phyloP scores from a whole-genome alignment of 805 yeast species.

The Cyberlindnera xylosilytica region DNA sequence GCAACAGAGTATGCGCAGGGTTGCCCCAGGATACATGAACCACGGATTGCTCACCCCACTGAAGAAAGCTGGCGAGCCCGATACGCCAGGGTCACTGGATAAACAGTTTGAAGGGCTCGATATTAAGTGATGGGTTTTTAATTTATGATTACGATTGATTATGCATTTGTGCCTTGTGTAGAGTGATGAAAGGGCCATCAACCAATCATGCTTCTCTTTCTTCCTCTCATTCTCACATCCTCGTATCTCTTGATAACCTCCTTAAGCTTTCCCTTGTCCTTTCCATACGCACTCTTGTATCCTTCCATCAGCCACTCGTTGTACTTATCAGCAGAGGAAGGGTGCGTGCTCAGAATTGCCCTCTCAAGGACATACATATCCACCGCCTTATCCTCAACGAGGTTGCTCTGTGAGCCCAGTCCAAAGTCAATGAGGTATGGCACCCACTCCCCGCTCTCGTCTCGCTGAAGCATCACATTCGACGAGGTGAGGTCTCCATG shows the following conservation, averaged over 20 bases:
- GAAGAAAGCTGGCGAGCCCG: slow-evolving; percentile 7
- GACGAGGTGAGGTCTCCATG: slow-evolving; percentile 96
- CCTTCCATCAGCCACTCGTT: slow-evolving; percentile 73
- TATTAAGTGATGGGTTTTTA: slow-evolving; percentile 24
- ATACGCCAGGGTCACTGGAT: no score
- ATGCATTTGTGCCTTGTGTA: no score
- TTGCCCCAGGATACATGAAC: slow-evolving; percentile 44
- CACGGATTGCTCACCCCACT: slow-evolving; percentile 20
- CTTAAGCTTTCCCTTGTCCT: slow-evolving; percentile 37
- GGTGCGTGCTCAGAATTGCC: slow-evolving; percentile 89
- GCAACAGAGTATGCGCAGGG: slow-evolving; percentile 27
- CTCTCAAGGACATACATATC: slow-evolving; percentile 92
- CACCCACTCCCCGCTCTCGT: slow-evolving; percentile 21
- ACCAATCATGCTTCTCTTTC: slow-evolving; percentile 95
- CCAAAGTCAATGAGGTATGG: slow-evolving; percentile 91
- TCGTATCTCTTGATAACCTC: slow-evolving; percentile 67
- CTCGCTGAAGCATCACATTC: slow-evolving; percentile 55
- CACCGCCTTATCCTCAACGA: slow-evolving; percentile 95
- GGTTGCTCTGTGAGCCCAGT: slow-evolving; percentile 66
- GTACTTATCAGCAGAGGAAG: slow-evolving; percentile 61
- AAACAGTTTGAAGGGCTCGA: slow-evolving; percentile 12
- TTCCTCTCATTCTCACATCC: slow-evolving; percentile 86
- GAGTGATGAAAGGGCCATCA: slow-evolving; percentile 24
- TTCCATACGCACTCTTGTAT: slow-evolving; percentile 41
- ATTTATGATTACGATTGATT: no score